Evolutionary conservation across 805 yeast species (phyloP), one percentile per base, ranked within the genome.

Genomic region (Lipomyces chichibuensis): DNA sequence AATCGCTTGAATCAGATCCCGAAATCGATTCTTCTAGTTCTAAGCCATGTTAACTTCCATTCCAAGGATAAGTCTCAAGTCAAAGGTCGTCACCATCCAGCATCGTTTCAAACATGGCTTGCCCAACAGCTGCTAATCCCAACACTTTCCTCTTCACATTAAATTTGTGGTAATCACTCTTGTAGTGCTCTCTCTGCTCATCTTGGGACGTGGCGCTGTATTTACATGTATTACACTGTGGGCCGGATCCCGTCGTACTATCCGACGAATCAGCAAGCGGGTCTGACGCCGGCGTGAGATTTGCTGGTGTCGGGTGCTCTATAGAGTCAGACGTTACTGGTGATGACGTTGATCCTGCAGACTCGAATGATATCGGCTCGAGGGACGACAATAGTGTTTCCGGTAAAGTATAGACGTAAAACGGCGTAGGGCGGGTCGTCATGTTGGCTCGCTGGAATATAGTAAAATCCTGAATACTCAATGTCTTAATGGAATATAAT

Each of bases 91-190:
- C 80, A 51, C 82, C 80, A 51, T 84, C 87, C 58, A 85, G 75
- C 52, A 86, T 71, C 13, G 79, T 77, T 46, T 87, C 90, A 72
- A 89, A 90, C 73, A 88, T 87, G 2, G 77, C 83, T 69, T 84
- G 90, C 2, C 83, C 77, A 20, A 89, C 75, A 0, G 85, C 79
- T 0, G 80, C 75, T 58, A 85, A 77, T 0, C 84, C 83, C 51
- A 77, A 77, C 35, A 84, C 71, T 9, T 79, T 75, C 63, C 93
- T 80, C 74, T 87, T 88, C 62, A 85, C 69, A 74, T 91, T 91
- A 73, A 82, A 81, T 51, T 85, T 80, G 73, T 88, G 87, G 27
- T 82, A 80, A 72, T 87, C 91, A 0, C 87, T 80, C 72, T 84
- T 86, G 76, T 82, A 87, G 72, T 87, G 90, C 2, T 74, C 76